These are phyloP conservation scores for Candida sojae DNA, from an alignment of 1,139 yeast species.

Conservation along the genomic window DNA sequence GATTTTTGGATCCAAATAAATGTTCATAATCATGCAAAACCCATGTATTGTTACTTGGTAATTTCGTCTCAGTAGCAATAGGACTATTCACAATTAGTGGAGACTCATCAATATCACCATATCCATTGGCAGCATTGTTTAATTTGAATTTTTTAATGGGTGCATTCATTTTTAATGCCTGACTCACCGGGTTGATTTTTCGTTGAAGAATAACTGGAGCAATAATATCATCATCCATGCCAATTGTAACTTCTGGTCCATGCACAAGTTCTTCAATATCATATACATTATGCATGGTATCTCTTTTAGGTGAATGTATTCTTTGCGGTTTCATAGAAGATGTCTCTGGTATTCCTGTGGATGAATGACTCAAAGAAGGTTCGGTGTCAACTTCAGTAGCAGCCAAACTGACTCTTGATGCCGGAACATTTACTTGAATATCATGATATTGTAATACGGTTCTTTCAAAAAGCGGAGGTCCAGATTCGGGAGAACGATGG, in stretches of 20 bases:
- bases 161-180: slow-evolving; percentile 10
- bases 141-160: slow-evolving; percentile 12
- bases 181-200: slow-evolving; percentile 12
- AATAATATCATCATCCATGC: neutral
- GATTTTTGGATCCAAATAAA: slow-evolving; percentile 12
- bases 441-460: slow-evolving; percentile 11
- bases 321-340: neutral
- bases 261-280: slow-evolving; percentile 1
- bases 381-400: slow-evolving; percentile 8
- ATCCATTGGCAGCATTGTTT: neutral
- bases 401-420: slow-evolving; percentile 10
- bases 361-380: slow-evolving; percentile 1
- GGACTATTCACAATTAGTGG: slow-evolving; percentile 10
- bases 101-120: neutral
- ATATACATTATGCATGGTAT: neutral
- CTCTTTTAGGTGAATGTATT: neutral
- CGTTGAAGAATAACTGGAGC: slow-evolving; percentile 1
- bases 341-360: neutral
- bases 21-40: slow-evolving; percentile 14
- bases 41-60: slow-evolving; percentile 10
- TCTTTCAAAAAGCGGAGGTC: slow-evolving; percentile 10
- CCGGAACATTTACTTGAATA: slow-evolving; percentile 8
- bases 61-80: slow-evolving; percentile 2
- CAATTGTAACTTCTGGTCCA: neutral
- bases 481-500: neutral